phyloP scores from a whole-genome alignment of 139 green algal genomes.

The Chlorella sorokiniana region DNA sequence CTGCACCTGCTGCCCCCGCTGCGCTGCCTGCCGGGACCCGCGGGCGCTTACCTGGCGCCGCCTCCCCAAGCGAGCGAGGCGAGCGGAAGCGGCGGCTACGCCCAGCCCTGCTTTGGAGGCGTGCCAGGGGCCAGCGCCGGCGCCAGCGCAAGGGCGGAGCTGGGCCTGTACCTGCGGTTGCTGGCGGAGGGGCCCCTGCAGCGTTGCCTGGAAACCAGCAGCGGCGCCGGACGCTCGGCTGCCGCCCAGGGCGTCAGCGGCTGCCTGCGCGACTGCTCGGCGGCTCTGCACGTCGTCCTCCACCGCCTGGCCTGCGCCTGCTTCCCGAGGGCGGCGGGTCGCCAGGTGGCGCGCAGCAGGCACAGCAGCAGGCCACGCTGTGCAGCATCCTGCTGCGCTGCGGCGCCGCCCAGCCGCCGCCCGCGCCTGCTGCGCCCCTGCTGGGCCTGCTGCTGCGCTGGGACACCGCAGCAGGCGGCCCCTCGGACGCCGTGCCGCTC shows the following conservation, averaged over 20 bases:
- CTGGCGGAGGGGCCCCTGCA: slow-evolving; percentile 16
- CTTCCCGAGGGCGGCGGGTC: not conserved
- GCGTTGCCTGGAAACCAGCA: slow-evolving; percentile 2
- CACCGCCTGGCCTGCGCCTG: slow-evolving; percentile 35
- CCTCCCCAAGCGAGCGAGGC: not conserved
- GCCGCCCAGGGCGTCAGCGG: slow-evolving; percentile 1
- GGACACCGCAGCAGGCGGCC: not conserved
- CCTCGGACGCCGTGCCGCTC: slow-evolving; percentile 12
- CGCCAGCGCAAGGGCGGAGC: not conserved
- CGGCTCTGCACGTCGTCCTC: slow-evolving; percentile 22
- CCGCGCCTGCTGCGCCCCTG: not conserved
- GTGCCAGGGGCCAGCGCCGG: not conserved
- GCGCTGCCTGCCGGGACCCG: slow-evolving; percentile 5
- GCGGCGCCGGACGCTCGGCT: not conserved
- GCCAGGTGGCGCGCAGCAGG: not conserved
- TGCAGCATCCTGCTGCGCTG: slow-evolving; percentile 16
- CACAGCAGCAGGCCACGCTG: slow-evolving; percentile 11
- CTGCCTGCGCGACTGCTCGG: not conserved
- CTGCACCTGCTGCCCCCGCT: slow-evolving; percentile 67
- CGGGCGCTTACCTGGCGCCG: slow-evolving; percentile 14
- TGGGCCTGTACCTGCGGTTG: slow-evolving; percentile 17
- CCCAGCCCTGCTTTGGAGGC: not conserved
- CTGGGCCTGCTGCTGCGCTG: slow-evolving; percentile 39
- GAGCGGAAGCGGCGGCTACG: not conserved
- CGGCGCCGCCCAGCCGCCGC: not conserved